Base-by-base conservation (phyloP, 139 green algal species). In the Picochlorum sp. region DNA sequence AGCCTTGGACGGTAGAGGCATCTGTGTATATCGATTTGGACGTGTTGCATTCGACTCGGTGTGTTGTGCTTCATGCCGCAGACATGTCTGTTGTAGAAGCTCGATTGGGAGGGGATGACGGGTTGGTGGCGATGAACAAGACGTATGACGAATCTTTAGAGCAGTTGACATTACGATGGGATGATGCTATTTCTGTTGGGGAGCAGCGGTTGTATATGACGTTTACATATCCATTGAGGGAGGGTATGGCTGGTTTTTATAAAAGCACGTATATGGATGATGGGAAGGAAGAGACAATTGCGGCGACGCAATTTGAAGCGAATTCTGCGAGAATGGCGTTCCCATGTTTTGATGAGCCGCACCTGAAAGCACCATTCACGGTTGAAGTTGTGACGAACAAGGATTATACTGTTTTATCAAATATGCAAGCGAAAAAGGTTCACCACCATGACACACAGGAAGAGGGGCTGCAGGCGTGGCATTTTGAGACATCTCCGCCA, bases 271-370 rank as follows among this genome's bases (percentile, higher is more conserved):
- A 83, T 71, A 73, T 50, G 3, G 45, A 63, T 37, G 34, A 75
- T 18, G 80, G 77, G 28, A 49, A 44, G 31, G 45, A 34, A 7
- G 60, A 67, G 44, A 75, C 64, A 3, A 57, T 95, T 47, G 83
- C 79, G 1, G 71, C 70, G 3, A 92, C 88, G 1, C 86, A 96
- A 62, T 92, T 96, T 69, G 86, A 95, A 80, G 66, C 83, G 4
- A 73, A 76, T 3, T 54, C 72, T 4, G 88, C 88, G 1, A 76
- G 88, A 60, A 79, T 81, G 63, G 87, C 89, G 15, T 90, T 97
- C 60, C 91, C 91, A 1, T 96, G 91, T 79, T 96, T 94, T 61
- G 91, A 97, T 70, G 91, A 97, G 75, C 90, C 90, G 0, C 62
- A 69, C 0, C 63, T 90, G 15, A 97, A 97, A 83, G 86, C 88